Percentiles rank a stretch among this genome's conserved stretches.
Conservation (phyloP, 75 land plant genomes). For the Chamaecyparis obtusa region DNA sequence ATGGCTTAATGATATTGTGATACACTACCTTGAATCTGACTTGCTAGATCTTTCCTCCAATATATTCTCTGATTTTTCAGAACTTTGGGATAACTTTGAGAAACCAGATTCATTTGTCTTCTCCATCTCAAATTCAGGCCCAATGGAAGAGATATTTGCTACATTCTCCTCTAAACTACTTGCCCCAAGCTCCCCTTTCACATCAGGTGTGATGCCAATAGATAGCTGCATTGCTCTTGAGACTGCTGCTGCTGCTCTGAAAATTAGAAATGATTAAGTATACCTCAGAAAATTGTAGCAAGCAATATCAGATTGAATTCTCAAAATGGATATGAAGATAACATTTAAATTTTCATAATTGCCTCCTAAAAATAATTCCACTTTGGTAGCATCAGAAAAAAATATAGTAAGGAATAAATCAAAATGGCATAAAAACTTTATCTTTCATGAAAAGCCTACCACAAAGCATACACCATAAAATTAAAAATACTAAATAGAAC, state of each 20-base stretch:
- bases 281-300: background rate
- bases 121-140: background rate
- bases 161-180: background rate
- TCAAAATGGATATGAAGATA: background rate
- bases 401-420: background rate
- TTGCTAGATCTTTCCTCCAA: background rate
- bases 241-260: conserved; percentile 6
- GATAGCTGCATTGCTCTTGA: conserved; percentile 14
- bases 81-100: background rate
- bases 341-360: background rate
- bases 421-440: background rate
- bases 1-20: background rate
- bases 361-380: background rate
- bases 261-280: background rate
- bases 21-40: conserved; percentile 4
- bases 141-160: conserved; percentile 1
- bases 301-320: background rate
- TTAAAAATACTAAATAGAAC: background rate
- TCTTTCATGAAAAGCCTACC: background rate
- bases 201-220: background rate
- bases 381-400: background rate
- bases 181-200: background rate
- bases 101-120: background rate
- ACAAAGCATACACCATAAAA: background rate
- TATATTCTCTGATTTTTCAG: background rate